phyloP scores from a whole-genome alignment of 164 flowering plant genomes.

The Cinnamomum chago region DNA sequence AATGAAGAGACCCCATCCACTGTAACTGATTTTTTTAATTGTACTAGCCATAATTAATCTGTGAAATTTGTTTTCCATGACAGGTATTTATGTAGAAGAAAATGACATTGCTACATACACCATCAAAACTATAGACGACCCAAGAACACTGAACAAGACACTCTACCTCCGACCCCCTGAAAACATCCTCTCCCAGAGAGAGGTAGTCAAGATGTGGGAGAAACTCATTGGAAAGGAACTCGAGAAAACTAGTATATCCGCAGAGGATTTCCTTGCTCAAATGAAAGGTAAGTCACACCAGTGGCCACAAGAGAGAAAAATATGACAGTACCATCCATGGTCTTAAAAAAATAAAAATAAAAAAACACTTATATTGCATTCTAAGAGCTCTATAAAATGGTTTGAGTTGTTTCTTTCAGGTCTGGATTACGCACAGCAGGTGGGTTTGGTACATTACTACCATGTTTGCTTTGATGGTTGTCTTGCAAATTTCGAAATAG shows the following conservation, averaged over 20 bases:
- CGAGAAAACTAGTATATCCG: slow-evolving; percentile 31
- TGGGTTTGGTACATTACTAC: slow-evolving; percentile 51
- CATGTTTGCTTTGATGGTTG: slow-evolving; percentile 59
- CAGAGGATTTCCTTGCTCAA: slow-evolving; percentile 34
- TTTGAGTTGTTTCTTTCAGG: slow-evolving; percentile 12
- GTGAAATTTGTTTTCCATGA: background rate
- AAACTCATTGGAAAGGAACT: slow-evolving; percentile 46
- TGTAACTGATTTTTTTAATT: no score
- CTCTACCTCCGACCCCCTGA: slow-evolving; percentile 54
- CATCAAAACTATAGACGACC: slow-evolving; percentile 59
- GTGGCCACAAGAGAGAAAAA: no score
- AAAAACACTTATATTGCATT: no score
- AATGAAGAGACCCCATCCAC: no score
- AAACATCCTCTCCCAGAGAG: slow-evolving; percentile 57
- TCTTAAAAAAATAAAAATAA: no score
- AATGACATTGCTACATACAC: slow-evolving; percentile 65
- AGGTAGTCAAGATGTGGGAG: slow-evolving; percentile 63
- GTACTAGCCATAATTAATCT: no score
- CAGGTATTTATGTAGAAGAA: slow-evolving; percentile 61
- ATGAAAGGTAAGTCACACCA: slow-evolving; percentile 35
- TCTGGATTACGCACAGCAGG: slow-evolving; percentile 42
- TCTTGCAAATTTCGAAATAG: slow-evolving; percentile 55
- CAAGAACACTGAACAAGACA: slow-evolving; percentile 62
- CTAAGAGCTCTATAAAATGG: background rate
- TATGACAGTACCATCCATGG: no score